Conservation (phyloP, 441 rosid genomes). For the Syzygium syzygioides region DNA sequence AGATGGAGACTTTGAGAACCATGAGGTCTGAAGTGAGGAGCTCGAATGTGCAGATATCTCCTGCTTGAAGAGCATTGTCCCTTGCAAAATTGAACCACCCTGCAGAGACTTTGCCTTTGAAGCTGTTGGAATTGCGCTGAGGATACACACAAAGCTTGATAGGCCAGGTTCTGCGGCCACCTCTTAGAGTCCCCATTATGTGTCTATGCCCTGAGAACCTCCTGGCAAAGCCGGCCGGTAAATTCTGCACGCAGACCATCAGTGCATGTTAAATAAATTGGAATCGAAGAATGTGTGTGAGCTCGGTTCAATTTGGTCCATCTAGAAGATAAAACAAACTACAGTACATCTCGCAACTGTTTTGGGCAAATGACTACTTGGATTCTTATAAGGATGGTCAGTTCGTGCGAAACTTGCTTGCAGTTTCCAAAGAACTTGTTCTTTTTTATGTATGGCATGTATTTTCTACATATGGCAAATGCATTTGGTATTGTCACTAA, state of each 20-base stretch:
- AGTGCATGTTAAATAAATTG: neutral
- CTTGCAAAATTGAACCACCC: neutral
- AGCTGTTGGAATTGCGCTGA: neutral
- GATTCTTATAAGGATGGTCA: neutral
- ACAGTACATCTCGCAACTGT: neutral
- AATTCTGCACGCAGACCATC: neutral
- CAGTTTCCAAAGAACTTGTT: neutral
- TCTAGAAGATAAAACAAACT: neutral
- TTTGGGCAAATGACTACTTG: neutral
- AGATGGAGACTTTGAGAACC: neutral
- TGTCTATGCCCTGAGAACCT: neutral
- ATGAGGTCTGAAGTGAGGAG: neutral
- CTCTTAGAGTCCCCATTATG: neutral
- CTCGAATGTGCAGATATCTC: neutral
- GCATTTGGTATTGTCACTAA: neutral
- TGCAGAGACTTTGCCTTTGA: neutral
- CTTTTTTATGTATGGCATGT: neutral
- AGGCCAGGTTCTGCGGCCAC: neutral
- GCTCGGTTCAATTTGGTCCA: neutral
- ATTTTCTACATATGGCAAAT: neutral
- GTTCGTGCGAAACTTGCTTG: neutral
- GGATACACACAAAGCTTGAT: neutral
- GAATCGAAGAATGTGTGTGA: neutral
- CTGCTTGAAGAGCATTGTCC: neutral
- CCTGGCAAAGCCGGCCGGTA: neutral